Base-by-base conservation (phyloP, 306 rosid genomes). In the Dryas drummondii region DNA sequence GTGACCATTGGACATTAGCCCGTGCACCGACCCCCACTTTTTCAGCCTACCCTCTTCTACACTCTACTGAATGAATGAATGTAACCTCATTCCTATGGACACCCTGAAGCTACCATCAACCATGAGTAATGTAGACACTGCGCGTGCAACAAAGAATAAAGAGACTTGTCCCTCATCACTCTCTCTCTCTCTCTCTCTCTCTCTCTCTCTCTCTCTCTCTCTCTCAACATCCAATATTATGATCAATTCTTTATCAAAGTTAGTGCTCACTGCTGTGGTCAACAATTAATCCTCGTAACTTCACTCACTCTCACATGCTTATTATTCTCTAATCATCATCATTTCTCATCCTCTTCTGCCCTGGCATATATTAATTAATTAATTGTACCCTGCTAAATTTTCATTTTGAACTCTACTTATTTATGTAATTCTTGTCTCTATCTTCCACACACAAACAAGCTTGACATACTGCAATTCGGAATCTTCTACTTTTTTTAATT, bases 111-210 rank as follows among this genome's bases (percentile, higher is more conserved):
- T 22, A 2, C 37, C 16, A 32, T 59, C 47, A 72, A 12, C 74
- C 83, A 78, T 83, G 63, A 72, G 78, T 48, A 75, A 9, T 61
- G 78, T 61, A 83, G 63, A 68, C 73, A 67, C 85, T 75, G 70
- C 88, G 91, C 92, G 86, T 90, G 92, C 90, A 70, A 65, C 58
- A 41, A 67, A 26, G 7, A 80, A 47, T 56, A 80, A 48, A 32
- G 74, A 50, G 55, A 62, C 19, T 76, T 68, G 53, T 79, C 78
- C 77, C 75, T 78, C 37, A 32, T 32, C 2, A 32, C 72, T 42
- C n/a, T 48, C 19, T 9, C 44, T 13, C 5, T 27, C 11, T 15
- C 26, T 13, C 26, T 6, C 37, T 70, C 86, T 32, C 37, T 32
- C 37, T 32, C 75, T 78, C 72, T 41, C 16, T 67, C 19, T 9